A percentile compares a stretch with the other conserved stretches of the same genome.
These are phyloP conservation scores for Globisporangium middletonii DNA, from an alignment of 352 stramenopile genomes.

Conservation along the genomic window DNA sequence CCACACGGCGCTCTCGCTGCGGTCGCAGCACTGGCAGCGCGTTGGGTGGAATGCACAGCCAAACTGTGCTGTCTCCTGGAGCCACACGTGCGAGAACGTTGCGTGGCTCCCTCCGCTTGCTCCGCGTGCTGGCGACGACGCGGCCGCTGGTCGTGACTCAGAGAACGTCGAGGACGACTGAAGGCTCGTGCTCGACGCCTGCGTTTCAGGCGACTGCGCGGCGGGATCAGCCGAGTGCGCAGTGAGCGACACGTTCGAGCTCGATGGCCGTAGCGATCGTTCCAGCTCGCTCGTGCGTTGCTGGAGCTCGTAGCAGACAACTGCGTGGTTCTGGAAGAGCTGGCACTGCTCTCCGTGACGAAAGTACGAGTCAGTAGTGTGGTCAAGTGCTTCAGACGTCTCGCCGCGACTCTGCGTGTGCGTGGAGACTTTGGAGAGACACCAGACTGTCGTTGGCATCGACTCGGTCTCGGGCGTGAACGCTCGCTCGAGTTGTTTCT, in stretches of 20 bases:
- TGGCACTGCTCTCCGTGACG: conserved; percentile 6
- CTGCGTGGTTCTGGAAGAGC: conserved; percentile 15
- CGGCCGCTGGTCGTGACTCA: not conserved
- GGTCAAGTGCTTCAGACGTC: too few species aligned
- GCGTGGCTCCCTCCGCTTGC: not conserved
- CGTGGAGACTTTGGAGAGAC: conserved; percentile 6
- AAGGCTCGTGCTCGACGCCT: too few species aligned
- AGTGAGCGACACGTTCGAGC: too few species aligned
- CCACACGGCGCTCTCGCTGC: not conserved
- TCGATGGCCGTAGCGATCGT: too few species aligned
- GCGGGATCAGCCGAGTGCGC: too few species aligned
- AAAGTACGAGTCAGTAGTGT: conserved; percentile 10
- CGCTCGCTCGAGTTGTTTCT: conserved; percentile 9
- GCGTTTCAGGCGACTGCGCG: too few species aligned
- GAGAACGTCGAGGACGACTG: too few species aligned
- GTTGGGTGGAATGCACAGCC: conserved; percentile 3
- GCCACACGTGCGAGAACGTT: conserved; percentile 10
- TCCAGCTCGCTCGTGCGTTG: conserved; percentile 3
- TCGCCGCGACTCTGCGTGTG: not conserved
- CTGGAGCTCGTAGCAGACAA: conserved; percentile 21
- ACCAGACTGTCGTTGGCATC: conserved; percentile 16
- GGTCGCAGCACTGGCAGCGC: conserved; percentile 2
- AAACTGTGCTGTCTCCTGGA: not conserved
- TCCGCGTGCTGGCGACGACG: not conserved
- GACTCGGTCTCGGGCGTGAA: conserved; percentile 1